Percentiles rank a stretch among this genome's conserved stretches.
These are phyloP conservation scores for Colletotrichum sp. DNA, from an alignment of 2,329 filamentous ascomycete species.

Conservation along the genomic window DNA sequence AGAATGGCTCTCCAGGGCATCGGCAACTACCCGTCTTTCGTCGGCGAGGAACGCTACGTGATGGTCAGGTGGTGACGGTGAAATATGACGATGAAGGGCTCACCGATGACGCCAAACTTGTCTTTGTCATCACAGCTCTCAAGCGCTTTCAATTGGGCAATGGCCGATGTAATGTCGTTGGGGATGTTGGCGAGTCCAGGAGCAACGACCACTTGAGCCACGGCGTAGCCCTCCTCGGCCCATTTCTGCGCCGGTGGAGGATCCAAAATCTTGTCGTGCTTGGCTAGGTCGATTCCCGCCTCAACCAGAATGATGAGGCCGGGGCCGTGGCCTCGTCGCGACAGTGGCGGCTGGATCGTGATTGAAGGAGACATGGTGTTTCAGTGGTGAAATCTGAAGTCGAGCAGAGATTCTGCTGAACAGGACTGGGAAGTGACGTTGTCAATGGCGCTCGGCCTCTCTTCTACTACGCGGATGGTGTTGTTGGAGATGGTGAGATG, in stretches of 20 bases:
- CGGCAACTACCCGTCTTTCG: background rate
- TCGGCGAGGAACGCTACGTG: background rate
- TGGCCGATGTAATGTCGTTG: background rate
- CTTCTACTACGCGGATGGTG: background rate
- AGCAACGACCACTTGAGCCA: constrained; percentile 53
- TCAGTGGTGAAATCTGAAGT: background rate
- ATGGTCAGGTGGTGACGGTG: background rate
- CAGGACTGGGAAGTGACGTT: background rate
- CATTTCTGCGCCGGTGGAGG: constrained; percentile 67
- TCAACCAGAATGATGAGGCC: constrained; percentile 33
- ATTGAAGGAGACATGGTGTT: background rate
- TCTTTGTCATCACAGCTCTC: constrained; percentile 32
- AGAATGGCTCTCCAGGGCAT: background rate
- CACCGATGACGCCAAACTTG: constrained; percentile 15
- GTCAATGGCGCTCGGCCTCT: background rate
- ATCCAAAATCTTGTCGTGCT: constrained; percentile 23
- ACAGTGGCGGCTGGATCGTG: constrained; percentile 29
- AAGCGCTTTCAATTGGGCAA: background rate
- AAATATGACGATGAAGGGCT: background rate
- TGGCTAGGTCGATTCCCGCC: background rate
- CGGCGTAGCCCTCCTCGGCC: constrained; percentile 73
- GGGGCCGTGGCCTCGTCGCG: constrained; percentile 35
- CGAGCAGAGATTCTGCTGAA: background rate
- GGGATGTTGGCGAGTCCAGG: background rate
- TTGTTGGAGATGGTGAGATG: background rate